Base-by-base conservation (phyloP, 78 protist species). In the Dictyostelium intermedium region DNA sequence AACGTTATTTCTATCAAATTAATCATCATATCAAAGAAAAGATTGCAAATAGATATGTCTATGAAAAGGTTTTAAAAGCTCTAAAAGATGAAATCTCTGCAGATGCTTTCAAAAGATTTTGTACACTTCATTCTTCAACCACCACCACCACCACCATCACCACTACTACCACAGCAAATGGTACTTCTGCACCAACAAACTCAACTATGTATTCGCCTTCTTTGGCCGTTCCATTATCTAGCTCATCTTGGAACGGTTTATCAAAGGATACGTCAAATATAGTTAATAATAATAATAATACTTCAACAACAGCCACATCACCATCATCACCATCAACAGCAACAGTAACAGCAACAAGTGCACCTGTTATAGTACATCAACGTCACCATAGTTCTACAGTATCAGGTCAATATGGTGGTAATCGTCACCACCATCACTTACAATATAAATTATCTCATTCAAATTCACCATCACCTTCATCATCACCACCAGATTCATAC, bases 391-490 rank as follows among this genome's bases (percentile, higher is more conserved):
- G 79, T 72, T 72, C 79, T 16, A 27, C 79, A 32, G 37, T 72
- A 34, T 72, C 79, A 34, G 39, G 37, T 72, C 47, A 34, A 13
- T 16, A 16, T 32, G 35, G 39, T 34, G 37, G 34, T 34, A 41
- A 27, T 18, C 35, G 39, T 14, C 18, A 72, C n/a, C 18, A 72
- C n/a, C 6, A 25, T 72, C 23, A 34, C 6, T 34, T 72, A 34
- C 79, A 34, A 34, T 20, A 30, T 32, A 72, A 41, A 27, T 43
- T 81, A 34, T 77, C 74, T 2, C 86, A 63, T 13, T 41, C 81
- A 27, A 66, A 80, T 34, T 47, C 94, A 69, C 94, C 94, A 3
- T 89, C 94, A 35, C 94, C 87, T 10, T 81, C 85, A 30, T 87
- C 94, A 18, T 78, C 85, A 11, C 82, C 92, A 60, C 92, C 94